Evolutionary conservation across 495 filamentous ascomycete species (phyloP), one percentile per base, ranked within the genome.

Genomic region (Aspergillus sparsus): DNA sequence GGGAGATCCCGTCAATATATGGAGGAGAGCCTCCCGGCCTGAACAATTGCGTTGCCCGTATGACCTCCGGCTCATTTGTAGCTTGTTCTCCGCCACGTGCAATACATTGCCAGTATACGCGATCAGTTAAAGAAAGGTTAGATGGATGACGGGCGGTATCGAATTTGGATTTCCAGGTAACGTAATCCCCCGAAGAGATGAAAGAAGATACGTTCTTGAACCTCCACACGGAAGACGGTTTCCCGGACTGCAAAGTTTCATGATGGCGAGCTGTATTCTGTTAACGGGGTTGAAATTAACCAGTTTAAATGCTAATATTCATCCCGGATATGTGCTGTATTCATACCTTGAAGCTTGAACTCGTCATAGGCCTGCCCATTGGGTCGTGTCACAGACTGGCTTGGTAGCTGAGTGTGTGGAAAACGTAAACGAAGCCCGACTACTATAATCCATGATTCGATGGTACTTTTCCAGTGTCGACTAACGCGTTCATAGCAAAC

Each of bases 101-200:
- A 47, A 47, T n/a, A 7, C n/a, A 21, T 47, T 47, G 44, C 44
- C 44, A 47, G 44, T 47, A 21, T 21, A 47, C 11, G 44, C 44
- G 44, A 9, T 47, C 44, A 16, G 42, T 46, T 15, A 16, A 46
- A 4, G 2, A 5, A 46, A 6, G 42, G 3, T 3, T 13, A 21
- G 16, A 5, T 8, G 9, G 5, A 47, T 16, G 18, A 16, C 13
- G 8, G 1, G 42, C 1, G 5, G 7, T 46, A 16, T 46, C 7
- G 42, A 46, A 46, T 16, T 46, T 46, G 3, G 44, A 16, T 21
- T 16, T 5, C 44, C 44, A 47, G 5, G 44, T 18, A 21, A 47
- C 44, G 16, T 47, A 47, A 9, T 21, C 44, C 15, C 44, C 44
- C 7, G n/a, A n/a, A 7, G 44, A 47, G 44, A 47, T 10, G 9